Evolutionary conservation across 2,329 filamentous ascomycete genomes (phyloP), one percentile per base, ranked within the genome.

Genomic region (Alternaria tenuissima): DNA sequence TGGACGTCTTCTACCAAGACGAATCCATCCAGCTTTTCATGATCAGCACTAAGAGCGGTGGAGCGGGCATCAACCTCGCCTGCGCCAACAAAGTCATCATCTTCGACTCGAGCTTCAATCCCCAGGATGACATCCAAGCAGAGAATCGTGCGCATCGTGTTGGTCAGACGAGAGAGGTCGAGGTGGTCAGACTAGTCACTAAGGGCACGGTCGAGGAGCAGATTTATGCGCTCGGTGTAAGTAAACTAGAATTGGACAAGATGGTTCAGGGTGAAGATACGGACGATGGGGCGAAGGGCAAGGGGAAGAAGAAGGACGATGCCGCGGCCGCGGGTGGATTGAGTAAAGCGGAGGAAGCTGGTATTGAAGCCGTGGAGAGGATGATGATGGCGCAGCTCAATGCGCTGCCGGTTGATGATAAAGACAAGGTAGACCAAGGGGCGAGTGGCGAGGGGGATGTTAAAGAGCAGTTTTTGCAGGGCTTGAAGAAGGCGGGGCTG

Each of bases 61-160:
- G 95, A n/a, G 95, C 94, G 0, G 95, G 95, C 41, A 96, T 99
- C 81, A 99, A 99, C 78, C 81, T 99, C 55, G 95, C 94, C 7
- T 92, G 91, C 36, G 95, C 95, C 5, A 98, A 98, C 82, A 98
- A 97, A 80, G 94, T 99, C 69, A 88, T 99, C 79, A 95, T 99
- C 72, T 97, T 98, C 76, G 95, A 99, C 79, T 91, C 91, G 65
- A 92, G 90, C n/a, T 97, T 97, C 81, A 99, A 99, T 70, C 95
- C 95, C 0, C 95, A 99, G 76, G 94, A 98, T 69, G 95, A 99
- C 75, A 89, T 97, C n/a, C 95, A 99, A 78, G 95, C 95, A 0
- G 95, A 98, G 82, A 98, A 99, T 77, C 89, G 95, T 18, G 95
- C 95, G 0, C 95, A 99, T 80, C 90, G 95, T 14, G 92, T 99